Evolutionary conservation across 176 grass and related monocot genomes (phyloP), one percentile per base, ranked within the genome.

Genomic region (Neostapfia colusana): DNA sequence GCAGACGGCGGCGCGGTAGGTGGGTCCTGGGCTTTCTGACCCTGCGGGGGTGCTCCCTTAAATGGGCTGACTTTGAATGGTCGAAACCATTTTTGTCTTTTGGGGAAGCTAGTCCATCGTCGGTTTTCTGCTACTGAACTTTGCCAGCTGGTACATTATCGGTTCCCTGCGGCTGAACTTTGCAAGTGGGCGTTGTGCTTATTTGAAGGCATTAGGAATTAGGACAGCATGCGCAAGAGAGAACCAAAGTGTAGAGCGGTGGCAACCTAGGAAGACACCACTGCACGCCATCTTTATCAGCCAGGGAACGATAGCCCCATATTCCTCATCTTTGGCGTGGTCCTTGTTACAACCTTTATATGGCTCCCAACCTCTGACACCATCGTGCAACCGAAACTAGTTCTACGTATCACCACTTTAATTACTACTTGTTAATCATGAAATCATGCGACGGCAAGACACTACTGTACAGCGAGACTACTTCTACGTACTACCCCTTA

Each of bases 1-100:
- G 38, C 51, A n/a, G 41, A 20, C 20, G 55, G 48, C 62, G 77
- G 61, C 62, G 62, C 28, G 83, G 76, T 74, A 1, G 83, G 83
- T 74, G 21, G 49, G 58, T 46, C 41, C 18, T 36, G 18, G 18
- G 77, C 38, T 43, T 7, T 16, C 0, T 71, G 28, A 28, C 20
- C 41, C 0, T 8, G 50, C 7, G 2, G 50, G 50, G 7, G 5
- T 6, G 18, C 1, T n/a, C 50, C 8, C 9, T 28, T 55, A 13
- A 4, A 62, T 62, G 36, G 72, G 14, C 23, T 5, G 17, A 17
- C 2, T 28, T 43, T 60, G 13, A 55, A 40, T 8, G 8, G n/a
- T 18, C n/a, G 18, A 53, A n/a, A 8, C 6, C 17, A 18, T 18
- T 5, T 11, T 3, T 9, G 9, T 31, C 31, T 2, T 31, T 31